These are phyloP conservation scores for Macrolepiota albuminosa DNA, from an alignment of 768 basidiomycete species.

Conservation along the genomic window DNA sequence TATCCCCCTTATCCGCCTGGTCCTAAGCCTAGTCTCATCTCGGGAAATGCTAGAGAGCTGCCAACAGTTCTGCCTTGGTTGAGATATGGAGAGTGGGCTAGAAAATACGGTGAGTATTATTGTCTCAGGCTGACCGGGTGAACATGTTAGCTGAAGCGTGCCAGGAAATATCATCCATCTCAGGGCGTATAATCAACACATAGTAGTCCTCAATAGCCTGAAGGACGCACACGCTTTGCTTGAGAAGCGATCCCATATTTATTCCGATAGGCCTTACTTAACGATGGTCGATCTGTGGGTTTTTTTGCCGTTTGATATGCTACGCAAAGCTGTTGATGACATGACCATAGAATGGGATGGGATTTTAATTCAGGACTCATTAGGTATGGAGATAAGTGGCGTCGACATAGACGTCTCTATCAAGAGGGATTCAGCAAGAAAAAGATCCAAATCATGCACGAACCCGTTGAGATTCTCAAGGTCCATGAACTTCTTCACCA, in stretches of 20 bases:
- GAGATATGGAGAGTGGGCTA: not conserved
- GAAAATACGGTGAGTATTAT: not conserved
- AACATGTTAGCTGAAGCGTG: not conserved
- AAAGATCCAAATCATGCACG: conserved; percentile 15
- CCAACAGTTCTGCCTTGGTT: not conserved
- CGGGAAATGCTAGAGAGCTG: not conserved
- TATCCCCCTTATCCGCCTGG: not conserved
- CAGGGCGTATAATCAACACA: too few relatives aligned
- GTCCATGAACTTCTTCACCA: too few relatives aligned
- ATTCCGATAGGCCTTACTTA: too few relatives aligned
- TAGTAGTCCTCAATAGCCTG: too few relatives aligned
- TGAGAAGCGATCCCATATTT: too few relatives aligned
- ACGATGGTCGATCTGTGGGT: conserved; percentile 13
- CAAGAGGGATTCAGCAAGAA: conserved; percentile 19
- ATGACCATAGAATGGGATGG: conserved; percentile 26
- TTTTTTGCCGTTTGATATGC: not conserved
- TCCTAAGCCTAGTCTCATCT: not conserved
- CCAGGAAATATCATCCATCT: too few relatives aligned
- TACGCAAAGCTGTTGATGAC: not conserved
- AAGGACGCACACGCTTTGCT: too few relatives aligned
- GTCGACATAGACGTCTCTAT: conserved; percentile 22
- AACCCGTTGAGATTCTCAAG: not conserved
- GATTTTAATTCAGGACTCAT: conserved; percentile 24
- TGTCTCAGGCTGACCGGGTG: not conserved
- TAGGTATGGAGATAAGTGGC: conserved; percentile 26